Percentiles rank a stretch among this genome's conserved stretches.
Evolutionary conservation across 768 basidiomycete genomes (phyloP).

Genomic region (Bullera alba): DNA sequence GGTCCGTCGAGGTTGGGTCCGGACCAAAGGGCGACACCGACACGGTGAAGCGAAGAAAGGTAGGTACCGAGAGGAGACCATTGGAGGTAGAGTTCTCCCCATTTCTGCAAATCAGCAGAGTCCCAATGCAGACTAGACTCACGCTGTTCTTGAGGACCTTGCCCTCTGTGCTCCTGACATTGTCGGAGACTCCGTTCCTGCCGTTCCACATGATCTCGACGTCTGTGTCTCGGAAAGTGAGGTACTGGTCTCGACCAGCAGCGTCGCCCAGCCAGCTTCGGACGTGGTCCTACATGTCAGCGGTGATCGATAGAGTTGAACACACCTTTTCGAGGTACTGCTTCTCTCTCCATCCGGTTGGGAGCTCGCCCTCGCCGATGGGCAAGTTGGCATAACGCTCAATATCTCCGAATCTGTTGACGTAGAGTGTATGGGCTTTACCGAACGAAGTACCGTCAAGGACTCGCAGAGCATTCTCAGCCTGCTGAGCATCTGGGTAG

Average conservation of each 20-base stretch:
- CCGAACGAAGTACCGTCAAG: constrained; percentile 60
- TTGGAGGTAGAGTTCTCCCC: constrained; percentile 92
- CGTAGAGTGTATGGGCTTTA: constrained; percentile 70
- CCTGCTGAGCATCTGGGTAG: constrained; percentile 43
- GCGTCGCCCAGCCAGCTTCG: constrained; percentile 89
- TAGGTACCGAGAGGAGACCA: constrained; percentile 98
- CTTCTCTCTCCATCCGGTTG: constrained; percentile 42
- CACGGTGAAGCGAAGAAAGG: constrained; percentile 84
- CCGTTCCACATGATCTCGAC: constrained; percentile 89
- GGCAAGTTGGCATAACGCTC: constrained; percentile 66
- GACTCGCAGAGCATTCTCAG: constrained; percentile 43
- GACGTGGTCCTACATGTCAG: constrained; percentile 65
- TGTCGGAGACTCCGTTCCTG: constrained; percentile 55
- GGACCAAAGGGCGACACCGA: constrained; percentile 93
- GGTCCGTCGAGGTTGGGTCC: constrained; percentile 51
- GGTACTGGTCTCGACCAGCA: constrained; percentile 90
- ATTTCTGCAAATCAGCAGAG: constrained; percentile 55
- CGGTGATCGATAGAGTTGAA: background rate
- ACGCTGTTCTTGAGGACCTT: constrained; percentile 60
- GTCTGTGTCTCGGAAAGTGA: constrained; percentile 85
- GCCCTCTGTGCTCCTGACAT: constrained; percentile 36
- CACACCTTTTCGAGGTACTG: constrained; percentile 36
- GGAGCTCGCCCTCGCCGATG: constrained; percentile 39
- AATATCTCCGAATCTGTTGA: constrained; percentile 84
- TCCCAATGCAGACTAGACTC: constrained; percentile 40